Evolutionary conservation across 495 filamentous ascomycete species (phyloP), one percentile per base, ranked within the genome.

Genomic region (Astrocystis sublimbata): DNA sequence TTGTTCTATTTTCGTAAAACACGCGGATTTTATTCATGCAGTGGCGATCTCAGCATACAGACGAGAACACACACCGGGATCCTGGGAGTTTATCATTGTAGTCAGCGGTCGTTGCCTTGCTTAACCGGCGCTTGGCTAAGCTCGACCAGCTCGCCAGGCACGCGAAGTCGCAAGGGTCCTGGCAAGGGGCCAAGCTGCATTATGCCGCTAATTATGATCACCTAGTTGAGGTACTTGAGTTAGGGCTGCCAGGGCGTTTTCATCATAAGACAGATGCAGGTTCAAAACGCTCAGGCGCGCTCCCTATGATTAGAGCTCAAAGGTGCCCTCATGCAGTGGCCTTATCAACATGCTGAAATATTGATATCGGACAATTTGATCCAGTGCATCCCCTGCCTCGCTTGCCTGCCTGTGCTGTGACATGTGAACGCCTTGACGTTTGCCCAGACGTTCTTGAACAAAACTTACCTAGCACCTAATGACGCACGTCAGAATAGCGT

Each of bases 21-120:
- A 30, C 19, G 12, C 21, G n/a, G 8, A 57, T 57, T 28, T 4
- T 30, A 43, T 57, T 57, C 26, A 57, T 43, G 54, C 38, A 57
- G 33, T 26, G 51, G 51, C 46, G 26, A 49, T 49, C 24, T 30
- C 24, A 7, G 45, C 12, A 49, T n/a, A 28, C 19, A 8, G 13
- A n/a, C 8, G 19, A 1, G 19, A 17, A 24, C 2, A 4, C 36
- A 10, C 50, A 38, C 36, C 10, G 46, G 46, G 46, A 49, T 49
- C 46, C 24, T 31, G 12, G 42, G 9, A 45, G 42, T 13, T 17
- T 13, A 35, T 36, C 26, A 12, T n/a, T 23, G 26, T 17, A 42
- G 40, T 42, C 13, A 55, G n/a, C 40, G 33, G 10, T 40, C 13
- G n/a, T 57, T 35, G 26, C 40, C 38, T 21, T n/a, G n/a, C n/a